These are phyloP conservation scores for Escallonia herrerae DNA, from an alignment of 129 eudicot species.

Conservation along the genomic window DNA sequence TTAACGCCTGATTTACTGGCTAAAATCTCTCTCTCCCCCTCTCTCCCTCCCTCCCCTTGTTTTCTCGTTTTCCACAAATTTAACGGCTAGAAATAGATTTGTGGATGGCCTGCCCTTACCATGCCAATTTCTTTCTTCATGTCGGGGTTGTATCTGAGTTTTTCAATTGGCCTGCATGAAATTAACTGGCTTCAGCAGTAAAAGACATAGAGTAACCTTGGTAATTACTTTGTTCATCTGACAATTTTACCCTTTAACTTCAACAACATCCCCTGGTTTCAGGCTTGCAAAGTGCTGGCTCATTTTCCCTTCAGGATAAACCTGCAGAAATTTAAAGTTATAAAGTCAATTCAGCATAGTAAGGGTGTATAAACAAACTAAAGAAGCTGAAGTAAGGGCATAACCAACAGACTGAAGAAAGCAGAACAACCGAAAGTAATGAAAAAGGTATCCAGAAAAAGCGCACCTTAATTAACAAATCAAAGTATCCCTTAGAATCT, in stretches of 20 bases:
- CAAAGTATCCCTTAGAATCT: slow-evolving; percentile 87
- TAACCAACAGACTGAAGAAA: not conserved
- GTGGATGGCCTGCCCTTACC: slow-evolving; percentile 36
- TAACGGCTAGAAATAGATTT: not conserved
- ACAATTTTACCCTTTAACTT: slow-evolving; percentile 86
- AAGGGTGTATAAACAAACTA: not conserved
- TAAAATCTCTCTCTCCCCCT: not conserved
- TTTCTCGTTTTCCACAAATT: not conserved
- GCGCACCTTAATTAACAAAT: slow-evolving; percentile 81
- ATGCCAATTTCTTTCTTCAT: slow-evolving; percentile 99
- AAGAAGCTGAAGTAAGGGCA: too few relatives aligned
- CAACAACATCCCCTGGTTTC: slow-evolving; percentile 91
- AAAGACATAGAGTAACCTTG: slow-evolving; percentile 5
- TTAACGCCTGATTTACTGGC: too few relatives aligned
- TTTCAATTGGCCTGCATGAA: slow-evolving; percentile 83
- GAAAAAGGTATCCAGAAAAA: not conserved
- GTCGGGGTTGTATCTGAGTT: slow-evolving; percentile 82
- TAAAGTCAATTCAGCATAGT: not conserved
- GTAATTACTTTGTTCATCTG: slow-evolving; percentile 1
- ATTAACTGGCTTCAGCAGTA: slow-evolving; percentile 14
- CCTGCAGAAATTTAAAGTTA: slow-evolving; percentile 28
- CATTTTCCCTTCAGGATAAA: slow-evolving; percentile 98
- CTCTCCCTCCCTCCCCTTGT: not conserved
- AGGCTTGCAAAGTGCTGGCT: slow-evolving; percentile 95
- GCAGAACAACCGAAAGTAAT: not conserved